A percentile compares a stretch with the other conserved stretches of the same genome.
Conservation (phyloP, 805 yeast species). For the Scheffersomyces amazonensis region DNA sequence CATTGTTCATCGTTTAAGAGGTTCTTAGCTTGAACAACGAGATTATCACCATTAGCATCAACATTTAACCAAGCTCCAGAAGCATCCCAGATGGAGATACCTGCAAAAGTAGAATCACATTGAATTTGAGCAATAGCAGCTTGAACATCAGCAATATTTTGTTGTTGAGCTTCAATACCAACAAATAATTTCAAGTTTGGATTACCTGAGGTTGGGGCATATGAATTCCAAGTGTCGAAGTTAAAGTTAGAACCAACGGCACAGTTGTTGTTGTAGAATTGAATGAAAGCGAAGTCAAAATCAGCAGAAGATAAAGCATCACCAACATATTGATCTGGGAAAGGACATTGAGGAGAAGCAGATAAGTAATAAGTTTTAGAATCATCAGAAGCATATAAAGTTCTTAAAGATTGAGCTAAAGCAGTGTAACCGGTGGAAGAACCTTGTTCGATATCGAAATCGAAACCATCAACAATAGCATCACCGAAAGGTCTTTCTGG, state of each 20-base stretch:
- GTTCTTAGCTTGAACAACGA: constrained; percentile 14
- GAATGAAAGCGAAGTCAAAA: constrained; percentile 80
- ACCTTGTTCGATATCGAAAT: constrained; percentile 27
- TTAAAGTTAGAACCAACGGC: constrained; percentile 48
- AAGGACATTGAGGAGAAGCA: constrained; percentile 92
- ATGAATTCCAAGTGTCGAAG: constrained; percentile 69
- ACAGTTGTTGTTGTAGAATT: constrained; percentile 87
- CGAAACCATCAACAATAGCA: constrained; percentile 33
- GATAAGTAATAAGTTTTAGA: constrained; percentile 69
- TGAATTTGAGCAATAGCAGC: constrained; percentile 12
- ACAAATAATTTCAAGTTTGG: constrained; percentile 63
- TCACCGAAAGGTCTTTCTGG: constrained; percentile 23
- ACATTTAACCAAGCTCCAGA: constrained; percentile 18
- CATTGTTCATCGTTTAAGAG: constrained; percentile 9
- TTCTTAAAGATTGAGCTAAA: constrained; percentile 25
- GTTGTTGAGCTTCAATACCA: constrained; percentile 62
- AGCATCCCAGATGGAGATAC: constrained; percentile 35
- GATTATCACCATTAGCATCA: constrained; percentile 11
- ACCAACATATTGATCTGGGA: constrained; percentile 60
- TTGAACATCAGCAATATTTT: constrained; percentile 52
- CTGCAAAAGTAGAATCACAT: constrained; percentile 28
- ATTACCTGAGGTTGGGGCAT: constrained; percentile 65
- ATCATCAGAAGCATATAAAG: constrained; percentile 13
- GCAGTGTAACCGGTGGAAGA: constrained; percentile 20
- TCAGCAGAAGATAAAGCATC: constrained; percentile 43